Base-by-base conservation (phyloP, 2,329 filamentous ascomycete species). In the Metarhizium humberi region DNA sequence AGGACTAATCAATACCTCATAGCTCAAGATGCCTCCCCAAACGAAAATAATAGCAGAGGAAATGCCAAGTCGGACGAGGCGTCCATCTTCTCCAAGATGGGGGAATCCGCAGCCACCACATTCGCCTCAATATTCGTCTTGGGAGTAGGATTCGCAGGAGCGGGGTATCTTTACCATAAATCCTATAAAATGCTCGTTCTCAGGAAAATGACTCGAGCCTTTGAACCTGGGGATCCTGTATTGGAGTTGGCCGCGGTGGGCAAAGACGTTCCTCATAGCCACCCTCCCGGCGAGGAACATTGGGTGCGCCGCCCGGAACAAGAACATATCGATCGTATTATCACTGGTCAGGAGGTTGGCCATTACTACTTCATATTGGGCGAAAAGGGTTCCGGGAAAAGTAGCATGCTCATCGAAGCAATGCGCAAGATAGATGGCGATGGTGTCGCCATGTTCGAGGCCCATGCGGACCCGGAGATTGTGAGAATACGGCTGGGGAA, bases 351-450 rank as follows among this genome's bases (percentile, higher is more conserved):
- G 3, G 77, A 82, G 32, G 76, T 77, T 49, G 94, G 94, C 11
- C 91, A 95, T 66, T 99, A 99, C 66, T 89, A 94, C 70, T 79
- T 99, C 2, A 76, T 99, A 2, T 84, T 97, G 50, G 94, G 94
- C 48, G 94, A 97, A 67, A 97, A 99, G 73, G 94, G 94, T 5
- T 95, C 90, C 0, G 94, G 94, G 6, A 99, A 99, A 75, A 95
- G 89, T 57, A 95, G 89, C 61, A 97, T 99, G 94, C 75, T 99
- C 38, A 64, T 99, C 20, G 90, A 97, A 67, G 90, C 90, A 8
- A 99, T 99, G 92, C 85, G 86, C 54, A 95, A 95, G 69, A 86
- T 92, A 55, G 82, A 96, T 59, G 94, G 91, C 4, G 87, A 94
- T 58, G 90, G 90, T 25, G 86, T 92, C 48, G 87, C 92, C 61